Evolutionary conservation across 345 rosid species (phyloP).

Genomic region (Lepidium didymum): DNA sequence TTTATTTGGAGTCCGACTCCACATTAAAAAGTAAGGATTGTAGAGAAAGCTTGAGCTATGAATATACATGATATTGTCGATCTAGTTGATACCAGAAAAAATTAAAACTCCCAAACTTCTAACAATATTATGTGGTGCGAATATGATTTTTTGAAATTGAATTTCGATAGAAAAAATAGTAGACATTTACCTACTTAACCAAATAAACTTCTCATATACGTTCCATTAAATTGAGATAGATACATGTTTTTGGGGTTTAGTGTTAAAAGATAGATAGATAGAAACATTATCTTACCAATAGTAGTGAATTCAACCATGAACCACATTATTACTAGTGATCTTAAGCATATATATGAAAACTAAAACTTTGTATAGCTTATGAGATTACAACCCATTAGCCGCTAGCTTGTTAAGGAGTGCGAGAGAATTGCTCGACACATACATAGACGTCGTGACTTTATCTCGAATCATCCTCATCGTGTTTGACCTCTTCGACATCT

Average conservation of each 20-base stretch:
- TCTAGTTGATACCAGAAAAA: no score
- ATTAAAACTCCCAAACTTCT: no score
- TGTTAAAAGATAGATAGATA: neutral
- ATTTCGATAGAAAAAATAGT: no score
- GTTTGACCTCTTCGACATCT: conserved; percentile 21
- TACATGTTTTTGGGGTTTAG: neutral
- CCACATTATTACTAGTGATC: neutral
- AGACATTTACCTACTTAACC: no score
- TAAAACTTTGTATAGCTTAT: neutral
- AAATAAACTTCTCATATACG: neutral
- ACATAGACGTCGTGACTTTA: conserved; percentile 38
- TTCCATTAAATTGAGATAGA: neutral
- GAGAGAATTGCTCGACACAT: conserved; percentile 68
- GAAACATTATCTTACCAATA: neutral
- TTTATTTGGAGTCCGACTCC: no score
- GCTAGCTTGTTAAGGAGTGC: conserved; percentile 78
- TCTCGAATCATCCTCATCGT: conserved; percentile 27
- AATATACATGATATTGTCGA: no score
- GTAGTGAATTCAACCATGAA: neutral
- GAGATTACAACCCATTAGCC: conserved; percentile 34
- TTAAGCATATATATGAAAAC: neutral
- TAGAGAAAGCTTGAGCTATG: no score
- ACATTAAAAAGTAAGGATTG: no score
- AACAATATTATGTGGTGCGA: no score
- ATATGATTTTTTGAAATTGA: no score